These are phyloP conservation scores for Fusarium burgessii DNA, from an alignment of 2,329 filamentous ascomycete genomes.

Conservation along the genomic window DNA sequence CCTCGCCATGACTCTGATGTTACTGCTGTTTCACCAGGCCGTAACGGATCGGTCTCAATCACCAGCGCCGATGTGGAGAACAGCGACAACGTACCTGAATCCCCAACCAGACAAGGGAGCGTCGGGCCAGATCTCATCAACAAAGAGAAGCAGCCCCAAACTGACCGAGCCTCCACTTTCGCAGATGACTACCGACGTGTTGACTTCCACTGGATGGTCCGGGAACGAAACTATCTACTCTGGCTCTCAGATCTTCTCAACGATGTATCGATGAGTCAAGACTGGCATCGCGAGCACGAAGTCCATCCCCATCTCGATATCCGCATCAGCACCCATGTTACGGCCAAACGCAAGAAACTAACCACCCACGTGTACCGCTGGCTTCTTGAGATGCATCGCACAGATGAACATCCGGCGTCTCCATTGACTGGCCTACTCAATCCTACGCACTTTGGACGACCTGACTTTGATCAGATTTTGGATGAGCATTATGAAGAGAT, in stretches of 20 bases:
- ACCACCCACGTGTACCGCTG: conserved; percentile 67
- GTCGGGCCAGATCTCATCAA: conserved; percentile 21
- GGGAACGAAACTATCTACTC: conserved; percentile 65
- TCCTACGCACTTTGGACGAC: conserved; percentile 65
- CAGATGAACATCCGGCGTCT: conserved; percentile 61
- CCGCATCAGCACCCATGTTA: conserved; percentile 67
- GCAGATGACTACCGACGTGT: conserved; percentile 60
- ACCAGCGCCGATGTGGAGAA: background rate
- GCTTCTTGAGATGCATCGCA: conserved; percentile 68
- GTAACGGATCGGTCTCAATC: background rate
- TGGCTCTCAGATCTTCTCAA: conserved; percentile 71
- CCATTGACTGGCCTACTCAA: conserved; percentile 66
- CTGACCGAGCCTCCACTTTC: conserved; percentile 44
- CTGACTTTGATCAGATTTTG: conserved; percentile 65
- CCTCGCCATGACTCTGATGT: conserved; percentile 15
- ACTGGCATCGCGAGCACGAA: conserved; percentile 54
- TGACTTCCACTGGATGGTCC: conserved; percentile 72
- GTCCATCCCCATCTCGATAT: conserved; percentile 60
- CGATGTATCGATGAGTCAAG: conserved; percentile 55
- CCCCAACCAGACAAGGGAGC: background rate
- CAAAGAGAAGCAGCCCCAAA: conserved; percentile 29
- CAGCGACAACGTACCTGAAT: background rate
- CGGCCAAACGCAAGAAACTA: conserved; percentile 65
- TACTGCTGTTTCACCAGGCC: background rate
- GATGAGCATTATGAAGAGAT: conserved; percentile 67